phyloP scores from a whole-genome alignment of 352 stramenopile species.

The Blastocystis sp. region DNA sequence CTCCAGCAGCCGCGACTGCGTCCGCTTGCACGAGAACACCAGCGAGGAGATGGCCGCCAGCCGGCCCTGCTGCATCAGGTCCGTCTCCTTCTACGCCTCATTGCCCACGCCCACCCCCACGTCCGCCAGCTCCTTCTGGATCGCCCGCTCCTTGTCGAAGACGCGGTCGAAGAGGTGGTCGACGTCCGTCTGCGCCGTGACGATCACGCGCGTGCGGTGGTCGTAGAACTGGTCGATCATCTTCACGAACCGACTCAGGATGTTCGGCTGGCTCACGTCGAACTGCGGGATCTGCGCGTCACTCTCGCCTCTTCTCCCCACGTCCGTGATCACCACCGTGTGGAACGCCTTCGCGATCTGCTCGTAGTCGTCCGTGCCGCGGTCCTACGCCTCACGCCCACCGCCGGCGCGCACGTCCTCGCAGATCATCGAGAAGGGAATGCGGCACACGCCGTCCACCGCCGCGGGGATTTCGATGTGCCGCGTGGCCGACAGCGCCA shows the following conservation, averaged over 20 bases:
- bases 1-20: conserved; percentile 52
- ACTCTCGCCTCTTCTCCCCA: not conserved
- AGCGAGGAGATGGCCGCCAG: conserved; percentile 39
- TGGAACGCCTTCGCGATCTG: conserved; percentile 55
- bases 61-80: conserved; percentile 60
- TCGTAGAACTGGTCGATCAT: conserved; percentile 70
- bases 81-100: conserved; percentile 30
- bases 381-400: conserved; percentile 23
- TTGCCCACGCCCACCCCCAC: not conserved
- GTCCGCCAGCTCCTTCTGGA: not conserved
- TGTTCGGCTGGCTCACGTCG: conserved; percentile 26
- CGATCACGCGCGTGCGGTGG: conserved; percentile 38
- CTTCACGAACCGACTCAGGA: conserved; percentile 66
- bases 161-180: conserved; percentile 47
- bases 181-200: conserved; percentile 53
- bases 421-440: conserved; percentile 30
- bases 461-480: conserved; percentile 17
- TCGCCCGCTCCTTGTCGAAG: conserved; percentile 52
- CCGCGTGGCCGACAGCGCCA: conserved; percentile 29
- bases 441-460: conserved; percentile 41
- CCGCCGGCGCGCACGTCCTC: not conserved
- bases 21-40: conserved; percentile 61
- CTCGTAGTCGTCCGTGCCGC: conserved; percentile 62
- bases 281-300: conserved; percentile 32
- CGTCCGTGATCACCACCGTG: conserved; percentile 57